Percentiles rank a stretch among this genome's conserved stretches.
Conservation (phyloP, 2,329 filamentous ascomycete genomes). For the Alternaria infectoria region DNA sequence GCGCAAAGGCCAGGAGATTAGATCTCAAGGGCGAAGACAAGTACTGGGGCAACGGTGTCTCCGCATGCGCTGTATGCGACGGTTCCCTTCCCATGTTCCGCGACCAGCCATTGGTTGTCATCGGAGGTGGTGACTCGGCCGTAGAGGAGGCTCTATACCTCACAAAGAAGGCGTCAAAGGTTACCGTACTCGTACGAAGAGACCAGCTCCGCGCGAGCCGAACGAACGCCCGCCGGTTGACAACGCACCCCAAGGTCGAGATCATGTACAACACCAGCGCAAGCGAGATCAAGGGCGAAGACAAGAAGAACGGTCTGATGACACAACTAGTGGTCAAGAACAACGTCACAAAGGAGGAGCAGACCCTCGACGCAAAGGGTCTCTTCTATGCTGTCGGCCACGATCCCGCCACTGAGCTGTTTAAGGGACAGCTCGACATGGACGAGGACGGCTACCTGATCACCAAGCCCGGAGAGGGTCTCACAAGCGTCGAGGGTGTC, state of each 20-base stretch:
- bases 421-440: conserved; percentile 88
- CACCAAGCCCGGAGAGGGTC: conserved; percentile 85
- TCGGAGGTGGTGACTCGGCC: conserved; percentile 94
- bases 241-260: conserved; percentile 85
- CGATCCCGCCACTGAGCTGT: conserved; percentile 87
- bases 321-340: conserved; percentile 85
- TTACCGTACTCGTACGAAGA: conserved; percentile 89
- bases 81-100: conserved; percentile 97
- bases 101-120: conserved; percentile 93
- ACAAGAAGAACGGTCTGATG: conserved; percentile 78
- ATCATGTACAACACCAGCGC: conserved; percentile 85
- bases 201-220: conserved; percentile 86
- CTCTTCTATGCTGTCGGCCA: conserved; percentile 98
- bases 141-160: conserved; percentile 97
- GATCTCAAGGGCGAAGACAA: conserved; percentile 86
- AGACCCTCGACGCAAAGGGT: conserved; percentile 88
- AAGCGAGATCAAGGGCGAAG: conserved; percentile 83
- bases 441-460: conserved; percentile 91
- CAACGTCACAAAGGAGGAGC: conserved; percentile 73
- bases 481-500: conserved; percentile 87
- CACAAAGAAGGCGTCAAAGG: conserved; percentile 95
- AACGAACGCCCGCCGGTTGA: conserved; percentile 87
- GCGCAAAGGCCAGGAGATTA: conserved; percentile 86
- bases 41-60: conserved; percentile 98
- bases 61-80: conserved; percentile 95